Evolutionary conservation across 2,329 filamentous ascomycete species (phyloP).

Genomic region (Penicillium janthinellum): DNA sequence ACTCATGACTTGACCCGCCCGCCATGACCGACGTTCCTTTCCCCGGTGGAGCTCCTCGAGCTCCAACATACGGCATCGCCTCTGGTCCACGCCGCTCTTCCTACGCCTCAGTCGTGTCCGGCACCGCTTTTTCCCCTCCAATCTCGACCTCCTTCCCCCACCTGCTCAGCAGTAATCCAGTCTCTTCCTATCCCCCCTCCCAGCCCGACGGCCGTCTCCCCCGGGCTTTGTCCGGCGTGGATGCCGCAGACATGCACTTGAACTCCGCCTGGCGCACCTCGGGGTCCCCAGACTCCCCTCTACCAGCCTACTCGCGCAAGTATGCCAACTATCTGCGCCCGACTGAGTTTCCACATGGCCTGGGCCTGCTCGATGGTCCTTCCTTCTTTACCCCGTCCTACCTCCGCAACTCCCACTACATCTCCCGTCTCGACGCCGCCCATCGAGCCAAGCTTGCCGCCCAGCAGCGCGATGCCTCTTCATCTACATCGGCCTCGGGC

Average conservation of each 20-base stretch:
- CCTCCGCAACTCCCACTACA: conserved; percentile 74
- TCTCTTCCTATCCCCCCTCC: conserved; percentile 41
- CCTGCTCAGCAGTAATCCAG: conserved; percentile 51
- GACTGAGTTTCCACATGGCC: conserved; percentile 29
- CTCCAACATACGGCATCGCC: conserved; percentile 40
- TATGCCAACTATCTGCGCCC: conserved; percentile 42
- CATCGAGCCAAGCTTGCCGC: conserved; percentile 62
- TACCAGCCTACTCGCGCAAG: conserved; percentile 53
- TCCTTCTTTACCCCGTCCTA: conserved; percentile 84
- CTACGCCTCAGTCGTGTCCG: conserved; percentile 64
- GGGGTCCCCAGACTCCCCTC: conserved; percentile 34
- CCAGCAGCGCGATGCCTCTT: conserved; percentile 48
- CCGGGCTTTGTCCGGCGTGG: conserved; percentile 41
- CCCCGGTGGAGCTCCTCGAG: conserved; percentile 44
- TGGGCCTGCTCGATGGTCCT: conserved; percentile 32
- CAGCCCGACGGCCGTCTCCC: conserved; percentile 36
- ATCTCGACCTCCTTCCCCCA: conserved; percentile 55
- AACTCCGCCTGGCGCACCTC: conserved; percentile 51
- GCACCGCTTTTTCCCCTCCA: conserved; percentile 46
- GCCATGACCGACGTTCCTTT: conserved; percentile 50
- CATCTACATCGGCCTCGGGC: conserved; percentile 51
- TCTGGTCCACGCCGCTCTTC: conserved; percentile 57
- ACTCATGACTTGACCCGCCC: conserved; percentile 25
- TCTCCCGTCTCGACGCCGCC: conserved; percentile 71
- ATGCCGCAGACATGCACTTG: conserved; percentile 54